Percentiles rank a stretch among this genome's conserved stretches.
Evolutionary conservation across 2,329 filamentous ascomycete genomes (phyloP).

Genomic region (Elsinoe perseae): DNA sequence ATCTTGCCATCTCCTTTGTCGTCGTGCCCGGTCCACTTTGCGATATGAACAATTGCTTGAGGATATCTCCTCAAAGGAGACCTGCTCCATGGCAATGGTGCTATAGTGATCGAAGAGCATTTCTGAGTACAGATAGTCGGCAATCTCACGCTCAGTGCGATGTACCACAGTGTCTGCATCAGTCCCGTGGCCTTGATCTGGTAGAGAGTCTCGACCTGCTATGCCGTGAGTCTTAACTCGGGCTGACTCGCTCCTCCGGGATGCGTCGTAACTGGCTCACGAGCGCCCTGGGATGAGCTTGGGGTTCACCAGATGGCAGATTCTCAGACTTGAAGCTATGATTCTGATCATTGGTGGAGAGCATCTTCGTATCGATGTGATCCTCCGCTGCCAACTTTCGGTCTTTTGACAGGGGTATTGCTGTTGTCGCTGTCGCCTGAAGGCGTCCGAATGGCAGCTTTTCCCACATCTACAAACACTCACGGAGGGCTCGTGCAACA

Average conservation of each 20-base stretch:
- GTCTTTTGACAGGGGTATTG: background rate
- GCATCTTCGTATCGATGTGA: background rate
- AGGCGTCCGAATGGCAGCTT: background rate
- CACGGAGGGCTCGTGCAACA: background rate
- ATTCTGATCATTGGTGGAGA: background rate
- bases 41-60: too few species aligned
- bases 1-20: too few species aligned
- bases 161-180: too few species aligned
- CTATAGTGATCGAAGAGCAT: too few species aligned
- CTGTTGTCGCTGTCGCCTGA: background rate
- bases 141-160: too few species aligned
- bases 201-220: too few species aligned
- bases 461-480: background rate
- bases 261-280: background rate
- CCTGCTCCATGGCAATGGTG: too few species aligned
- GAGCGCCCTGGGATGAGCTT: background rate
- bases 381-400: background rate
- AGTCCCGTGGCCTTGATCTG: background rate
- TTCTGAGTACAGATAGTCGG: too few species aligned
- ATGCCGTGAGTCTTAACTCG: too few species aligned
- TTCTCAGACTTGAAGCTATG: conserved; percentile 4
- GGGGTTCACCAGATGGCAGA: background rate
- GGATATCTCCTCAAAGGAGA: too few species aligned
- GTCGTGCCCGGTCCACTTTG: too few species aligned
- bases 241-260: background rate